Percentiles rank a stretch among this genome's conserved stretches.
Conservation (phyloP, 2,329 filamentous ascomycete genomes). For the Ophiostoma piceae region DNA sequence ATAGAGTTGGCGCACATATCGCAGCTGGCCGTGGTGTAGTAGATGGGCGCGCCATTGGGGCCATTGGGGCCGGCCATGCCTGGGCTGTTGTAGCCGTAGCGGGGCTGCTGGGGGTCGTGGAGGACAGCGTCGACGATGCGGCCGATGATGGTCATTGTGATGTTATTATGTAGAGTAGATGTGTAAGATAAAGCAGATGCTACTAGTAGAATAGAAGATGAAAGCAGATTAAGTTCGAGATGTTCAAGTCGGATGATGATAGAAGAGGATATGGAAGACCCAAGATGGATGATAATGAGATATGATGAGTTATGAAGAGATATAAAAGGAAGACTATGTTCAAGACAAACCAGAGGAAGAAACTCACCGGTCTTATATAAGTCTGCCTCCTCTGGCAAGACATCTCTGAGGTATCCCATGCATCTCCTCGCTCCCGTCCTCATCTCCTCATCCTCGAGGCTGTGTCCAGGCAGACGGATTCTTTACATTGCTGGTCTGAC, state of each 20-base stretch:
- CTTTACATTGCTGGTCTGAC: not conserved
- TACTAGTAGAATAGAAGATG: not conserved
- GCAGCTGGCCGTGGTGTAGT: slow-evolving; percentile 2
- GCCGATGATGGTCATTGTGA: not conserved
- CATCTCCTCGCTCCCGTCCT: not conserved
- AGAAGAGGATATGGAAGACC: too few relatives aligned
- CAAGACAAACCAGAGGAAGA: not conserved
- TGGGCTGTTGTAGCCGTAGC: not conserved
- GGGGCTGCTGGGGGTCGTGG: not conserved
- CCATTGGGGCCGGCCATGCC: not conserved
- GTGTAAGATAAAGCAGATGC: too few relatives aligned
- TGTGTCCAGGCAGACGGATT: slow-evolving; percentile 1
- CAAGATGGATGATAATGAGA: too few relatives aligned
- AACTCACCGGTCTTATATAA: not conserved
- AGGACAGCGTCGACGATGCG: not conserved
- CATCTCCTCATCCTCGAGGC: not conserved
- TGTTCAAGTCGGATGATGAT: not conserved
- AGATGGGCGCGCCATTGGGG: not conserved
- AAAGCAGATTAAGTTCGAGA: not conserved
- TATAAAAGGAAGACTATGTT: not conserved
- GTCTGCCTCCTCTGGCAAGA: not conserved
- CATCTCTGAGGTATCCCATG: not conserved
- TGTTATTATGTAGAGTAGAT: not conserved
- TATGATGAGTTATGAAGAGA: too few relatives aligned
- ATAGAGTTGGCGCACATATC: not conserved